Evolutionary conservation across 305 asterid species (phyloP).

Genomic region (Plantago rigida): DNA sequence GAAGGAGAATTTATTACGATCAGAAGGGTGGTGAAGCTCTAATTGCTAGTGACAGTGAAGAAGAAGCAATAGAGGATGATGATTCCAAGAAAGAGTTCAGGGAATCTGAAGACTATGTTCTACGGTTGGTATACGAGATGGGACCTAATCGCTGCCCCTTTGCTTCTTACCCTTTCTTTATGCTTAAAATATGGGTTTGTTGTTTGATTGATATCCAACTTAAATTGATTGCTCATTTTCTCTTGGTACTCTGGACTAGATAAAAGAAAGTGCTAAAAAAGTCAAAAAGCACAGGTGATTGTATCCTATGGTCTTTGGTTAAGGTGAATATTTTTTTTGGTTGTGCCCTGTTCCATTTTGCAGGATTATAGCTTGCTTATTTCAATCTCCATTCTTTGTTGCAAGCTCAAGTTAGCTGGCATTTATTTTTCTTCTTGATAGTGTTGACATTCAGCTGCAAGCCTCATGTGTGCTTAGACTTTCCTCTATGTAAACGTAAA

Average conservation of each 20-base stretch:
- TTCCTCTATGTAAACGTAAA: background rate
- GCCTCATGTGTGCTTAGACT: background rate
- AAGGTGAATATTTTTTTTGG: conserved; percentile 2
- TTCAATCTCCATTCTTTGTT: no score
- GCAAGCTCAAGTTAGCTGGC: no score
- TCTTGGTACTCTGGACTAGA: conserved; percentile 13
- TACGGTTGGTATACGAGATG: conserved; percentile 58
- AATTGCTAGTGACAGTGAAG: conserved; percentile 94
- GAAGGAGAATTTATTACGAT: conserved; percentile 93
- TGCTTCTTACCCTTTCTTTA: conserved; percentile 18
- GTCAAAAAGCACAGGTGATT: background rate
- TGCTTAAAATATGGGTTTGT: conserved; percentile 10
- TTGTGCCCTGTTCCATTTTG: background rate
- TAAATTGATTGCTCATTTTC: conserved; percentile 8
- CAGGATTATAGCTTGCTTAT: no score
- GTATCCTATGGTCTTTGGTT: conserved; percentile 11
- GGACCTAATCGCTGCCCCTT: conserved; percentile 18
- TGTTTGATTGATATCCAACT: conserved; percentile 16
- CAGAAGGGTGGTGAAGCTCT: conserved; percentile 90
- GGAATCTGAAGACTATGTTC: conserved; percentile 74
- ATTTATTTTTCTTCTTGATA: conserved; percentile 7
- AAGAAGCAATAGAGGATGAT: conserved; percentile 68
- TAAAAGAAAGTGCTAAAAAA: background rate
- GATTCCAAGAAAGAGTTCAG: conserved; percentile 77
- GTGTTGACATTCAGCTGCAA: conserved; percentile 12